Conservation (phyloP, 176 grass and related monocot species). For the Musa troglodytarum region DNA sequence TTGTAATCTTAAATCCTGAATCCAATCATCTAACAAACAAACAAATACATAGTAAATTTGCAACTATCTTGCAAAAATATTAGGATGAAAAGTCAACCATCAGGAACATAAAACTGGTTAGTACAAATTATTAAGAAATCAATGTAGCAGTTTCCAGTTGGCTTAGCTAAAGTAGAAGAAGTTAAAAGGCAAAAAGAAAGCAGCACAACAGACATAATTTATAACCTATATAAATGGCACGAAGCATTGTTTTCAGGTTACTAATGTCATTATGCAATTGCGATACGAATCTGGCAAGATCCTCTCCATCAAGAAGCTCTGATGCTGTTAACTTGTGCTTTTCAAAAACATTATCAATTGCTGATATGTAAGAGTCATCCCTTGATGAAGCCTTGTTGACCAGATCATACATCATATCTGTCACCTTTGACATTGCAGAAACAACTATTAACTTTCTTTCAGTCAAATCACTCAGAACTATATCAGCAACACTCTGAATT, state of each 20-base stretch:
- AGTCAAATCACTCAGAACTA: constrained; percentile 66
- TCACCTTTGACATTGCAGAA: constrained; percentile 98
- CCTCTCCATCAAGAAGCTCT: constrained; percentile 84
- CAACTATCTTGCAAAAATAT: too few species aligned
- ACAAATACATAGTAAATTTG: too few species aligned
- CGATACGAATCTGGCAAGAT: constrained; percentile 77
- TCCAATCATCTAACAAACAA: too few species aligned
- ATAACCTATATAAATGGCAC: constrained; percentile 88
- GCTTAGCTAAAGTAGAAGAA: neutral
- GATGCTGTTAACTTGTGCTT: constrained; percentile 83
- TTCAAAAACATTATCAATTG: constrained; percentile 69
- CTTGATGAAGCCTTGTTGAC: constrained; percentile 81
- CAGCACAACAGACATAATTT: neutral
- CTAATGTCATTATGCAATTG: constrained; percentile 68
- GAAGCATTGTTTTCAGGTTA: constrained; percentile 86
- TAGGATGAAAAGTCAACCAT: too few species aligned
- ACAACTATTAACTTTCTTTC: constrained; percentile 84
- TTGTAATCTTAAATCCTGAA: too few species aligned
- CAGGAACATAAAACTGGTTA: neutral
- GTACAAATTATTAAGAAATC: neutral
- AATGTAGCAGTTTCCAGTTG: neutral
- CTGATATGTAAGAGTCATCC: constrained; percentile 63
- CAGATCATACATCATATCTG: constrained; percentile 94
- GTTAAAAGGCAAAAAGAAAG: constrained; percentile 1
- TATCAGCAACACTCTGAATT: constrained; percentile 92